Percentiles rank a stretch among this genome's conserved stretches.
Evolutionary conservation across 2,329 filamentous ascomycete species (phyloP).

Genomic region (Alternaria ventricosa): DNA sequence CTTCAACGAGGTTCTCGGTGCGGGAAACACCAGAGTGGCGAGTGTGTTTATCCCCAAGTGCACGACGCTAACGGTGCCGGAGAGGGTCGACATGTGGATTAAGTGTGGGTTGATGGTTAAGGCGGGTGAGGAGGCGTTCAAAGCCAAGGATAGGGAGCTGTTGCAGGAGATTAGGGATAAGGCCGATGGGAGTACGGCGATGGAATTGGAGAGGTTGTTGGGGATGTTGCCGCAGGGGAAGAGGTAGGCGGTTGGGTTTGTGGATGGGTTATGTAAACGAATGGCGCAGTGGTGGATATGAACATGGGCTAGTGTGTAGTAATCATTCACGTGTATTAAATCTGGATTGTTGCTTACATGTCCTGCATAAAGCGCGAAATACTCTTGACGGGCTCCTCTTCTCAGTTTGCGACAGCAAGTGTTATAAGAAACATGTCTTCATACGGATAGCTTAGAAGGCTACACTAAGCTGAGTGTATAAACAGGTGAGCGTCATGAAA

Average conservation of each 20-base stretch:
- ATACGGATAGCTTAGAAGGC: neutral
- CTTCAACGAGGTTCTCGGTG: slow-evolving; percentile 85
- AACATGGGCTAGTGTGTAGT: neutral
- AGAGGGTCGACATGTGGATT: slow-evolving; percentile 89
- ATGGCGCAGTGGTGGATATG: neutral
- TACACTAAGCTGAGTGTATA: neutral
- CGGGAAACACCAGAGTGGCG: slow-evolving; percentile 88
- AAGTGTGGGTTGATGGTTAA: slow-evolving; percentile 90
- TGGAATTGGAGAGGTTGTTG: slow-evolving; percentile 84
- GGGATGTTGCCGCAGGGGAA: slow-evolving; percentile 51
- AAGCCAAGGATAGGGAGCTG: slow-evolving; percentile 77
- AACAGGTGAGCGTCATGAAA: neutral
- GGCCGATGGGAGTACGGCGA: slow-evolving; percentile 71
- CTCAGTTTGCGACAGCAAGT: neutral
- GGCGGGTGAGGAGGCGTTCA: slow-evolving; percentile 90
- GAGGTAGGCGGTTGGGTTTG: neutral
- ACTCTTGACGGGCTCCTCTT: neutral
- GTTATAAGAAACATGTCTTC: neutral
- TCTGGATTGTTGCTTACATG: neutral
- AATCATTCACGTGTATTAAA: neutral
- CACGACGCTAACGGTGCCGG: slow-evolving; percentile 69
- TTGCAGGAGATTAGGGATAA: slow-evolving; percentile 76
- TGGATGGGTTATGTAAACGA: neutral
- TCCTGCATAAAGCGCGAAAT: neutral
- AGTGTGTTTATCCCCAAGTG: slow-evolving; percentile 88